These are phyloP conservation scores for Moesziomyces parantarcticus DNA, from an alignment of 1,284 basidiomycete genomes.

Conservation along the genomic window DNA sequence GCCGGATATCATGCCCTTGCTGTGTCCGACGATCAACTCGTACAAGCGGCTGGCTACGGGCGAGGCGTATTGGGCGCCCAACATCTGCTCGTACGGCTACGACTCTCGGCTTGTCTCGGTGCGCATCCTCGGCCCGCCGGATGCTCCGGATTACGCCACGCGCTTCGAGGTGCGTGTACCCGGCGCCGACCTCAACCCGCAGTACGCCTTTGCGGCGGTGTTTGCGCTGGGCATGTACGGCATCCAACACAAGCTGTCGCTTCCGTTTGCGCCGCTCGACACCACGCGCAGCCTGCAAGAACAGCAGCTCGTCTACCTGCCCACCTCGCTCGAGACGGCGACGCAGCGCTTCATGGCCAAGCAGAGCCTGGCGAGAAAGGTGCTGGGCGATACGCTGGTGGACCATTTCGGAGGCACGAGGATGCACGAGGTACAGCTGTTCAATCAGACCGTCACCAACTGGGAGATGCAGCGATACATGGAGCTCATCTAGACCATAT, in stretches of 20 bases:
- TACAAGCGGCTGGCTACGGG: slow-evolving; percentile 97
- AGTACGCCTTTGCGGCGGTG: slow-evolving; percentile 85
- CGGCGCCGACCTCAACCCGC: slow-evolving; percentile 94
- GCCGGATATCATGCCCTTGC: slow-evolving; percentile 75
- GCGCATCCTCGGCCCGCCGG: slow-evolving; percentile 89
- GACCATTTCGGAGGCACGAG: slow-evolving; percentile 93
- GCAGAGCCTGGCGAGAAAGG: slow-evolving; percentile 83
- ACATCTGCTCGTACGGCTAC: slow-evolving; percentile 88
- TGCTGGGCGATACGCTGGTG: slow-evolving; percentile 88
- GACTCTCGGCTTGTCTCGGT: slow-evolving; percentile 92
- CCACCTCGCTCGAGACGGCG: slow-evolving; percentile 79
- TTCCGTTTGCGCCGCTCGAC: slow-evolving; percentile 79
- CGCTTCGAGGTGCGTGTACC: slow-evolving; percentile 92
- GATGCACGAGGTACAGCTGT: slow-evolving; percentile 84
- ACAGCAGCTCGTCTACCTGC: slow-evolving; percentile 70
- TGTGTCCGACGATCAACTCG: slow-evolving; percentile 94
- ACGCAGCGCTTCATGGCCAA: slow-evolving; percentile 81
- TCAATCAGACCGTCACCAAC: slow-evolving; percentile 88
- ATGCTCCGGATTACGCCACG: slow-evolving; percentile 81
- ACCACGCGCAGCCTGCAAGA: slow-evolving; percentile 26
- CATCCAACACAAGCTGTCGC: slow-evolving; percentile 78
- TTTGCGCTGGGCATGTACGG: slow-evolving; percentile 87
- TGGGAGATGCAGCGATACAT: slow-evolving; percentile 82
- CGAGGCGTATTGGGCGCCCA: slow-evolving; percentile 92
- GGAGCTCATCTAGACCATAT: slow-evolving; percentile 41